Percentiles rank a stretch among this genome's conserved stretches.
Conservation (phyloP, 2,329 filamentous ascomycete genomes). For the Aspergillus aculeatus region DNA sequence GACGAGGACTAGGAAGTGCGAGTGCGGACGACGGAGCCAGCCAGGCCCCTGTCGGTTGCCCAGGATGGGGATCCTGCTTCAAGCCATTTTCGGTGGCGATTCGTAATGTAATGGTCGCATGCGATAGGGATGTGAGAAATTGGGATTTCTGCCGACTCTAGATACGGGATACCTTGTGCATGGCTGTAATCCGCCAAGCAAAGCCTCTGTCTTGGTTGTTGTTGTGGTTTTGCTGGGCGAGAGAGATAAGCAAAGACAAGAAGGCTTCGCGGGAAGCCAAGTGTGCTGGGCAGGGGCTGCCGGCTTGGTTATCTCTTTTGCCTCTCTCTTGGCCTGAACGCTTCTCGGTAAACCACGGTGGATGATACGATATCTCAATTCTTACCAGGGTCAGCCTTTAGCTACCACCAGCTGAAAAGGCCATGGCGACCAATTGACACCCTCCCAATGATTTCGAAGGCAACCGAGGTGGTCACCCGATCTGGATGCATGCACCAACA, state of each 20-base stretch:
- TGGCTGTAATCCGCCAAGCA: too few species aligned
- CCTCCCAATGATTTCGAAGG: background rate
- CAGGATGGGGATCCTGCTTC: background rate
- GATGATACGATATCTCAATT: too few species aligned
- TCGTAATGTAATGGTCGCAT: background rate
- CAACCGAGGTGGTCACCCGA: background rate
- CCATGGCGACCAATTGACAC: background rate
- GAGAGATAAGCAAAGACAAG: background rate
- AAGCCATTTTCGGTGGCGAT: background rate
- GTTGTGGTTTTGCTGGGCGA: too few species aligned
- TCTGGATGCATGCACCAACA: background rate
- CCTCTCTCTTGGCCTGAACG: background rate
- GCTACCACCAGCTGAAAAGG: background rate
- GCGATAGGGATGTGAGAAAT: background rate
- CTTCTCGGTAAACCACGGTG: too few species aligned
- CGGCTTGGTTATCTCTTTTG: background rate
- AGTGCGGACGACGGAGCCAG: background rate
- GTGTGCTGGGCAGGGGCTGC: background rate
- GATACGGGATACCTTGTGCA: too few species aligned
- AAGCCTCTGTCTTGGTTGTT: too few species aligned
- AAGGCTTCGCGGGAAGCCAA: background rate
- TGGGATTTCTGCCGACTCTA: too few species aligned
- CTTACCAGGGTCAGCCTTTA: too few species aligned
- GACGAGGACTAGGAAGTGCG: background rate
- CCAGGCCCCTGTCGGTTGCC: background rate